These are phyloP conservation scores for Ogataea pini DNA, from an alignment of 805 yeast genomes.

Conservation along the genomic window DNA sequence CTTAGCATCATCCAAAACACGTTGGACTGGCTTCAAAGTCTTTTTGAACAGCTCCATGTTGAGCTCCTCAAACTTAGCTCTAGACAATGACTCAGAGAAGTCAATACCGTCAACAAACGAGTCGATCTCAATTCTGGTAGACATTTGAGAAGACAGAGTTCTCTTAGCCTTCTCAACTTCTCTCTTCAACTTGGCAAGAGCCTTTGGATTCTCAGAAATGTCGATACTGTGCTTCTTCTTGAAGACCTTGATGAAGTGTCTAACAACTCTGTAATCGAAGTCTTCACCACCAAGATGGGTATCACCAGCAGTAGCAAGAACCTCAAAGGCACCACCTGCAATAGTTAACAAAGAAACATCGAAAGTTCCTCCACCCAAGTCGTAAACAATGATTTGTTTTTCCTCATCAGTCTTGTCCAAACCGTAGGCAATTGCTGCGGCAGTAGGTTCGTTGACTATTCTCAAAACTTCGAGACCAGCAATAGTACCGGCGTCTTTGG, in stretches of 20 bases:
- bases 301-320: constrained; percentile 79
- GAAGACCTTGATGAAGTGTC: constrained; percentile 82
- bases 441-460: constrained; percentile 93
- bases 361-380: constrained; percentile 97
- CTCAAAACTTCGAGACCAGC: constrained; percentile 87
- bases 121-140: constrained; percentile 94
- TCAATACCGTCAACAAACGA: constrained; percentile 93
- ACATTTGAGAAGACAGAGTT: constrained; percentile 91
- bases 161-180: constrained; percentile 99
- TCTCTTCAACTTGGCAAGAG: constrained; percentile 91
- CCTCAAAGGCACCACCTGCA: constrained; percentile 81
- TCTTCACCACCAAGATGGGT: constrained; percentile 88
- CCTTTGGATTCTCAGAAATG: constrained; percentile 76
- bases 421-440: constrained; percentile 98
- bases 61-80: constrained; percentile 97
- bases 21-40: constrained; percentile 94
- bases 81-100: constrained; percentile 90
- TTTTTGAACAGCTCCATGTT: constrained; percentile 91
- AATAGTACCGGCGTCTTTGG: constrained; percentile 90
- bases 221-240: constrained; percentile 92
- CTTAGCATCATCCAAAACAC: constrained; percentile 91
- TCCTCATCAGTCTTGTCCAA: constrained; percentile 80
- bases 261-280: constrained; percentile 77
- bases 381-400: constrained; percentile 88
- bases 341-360: constrained; percentile 78